phyloP scores from a whole-genome alignment of 768 basidiomycete species.

The Leccinum truebloodii region DNA sequence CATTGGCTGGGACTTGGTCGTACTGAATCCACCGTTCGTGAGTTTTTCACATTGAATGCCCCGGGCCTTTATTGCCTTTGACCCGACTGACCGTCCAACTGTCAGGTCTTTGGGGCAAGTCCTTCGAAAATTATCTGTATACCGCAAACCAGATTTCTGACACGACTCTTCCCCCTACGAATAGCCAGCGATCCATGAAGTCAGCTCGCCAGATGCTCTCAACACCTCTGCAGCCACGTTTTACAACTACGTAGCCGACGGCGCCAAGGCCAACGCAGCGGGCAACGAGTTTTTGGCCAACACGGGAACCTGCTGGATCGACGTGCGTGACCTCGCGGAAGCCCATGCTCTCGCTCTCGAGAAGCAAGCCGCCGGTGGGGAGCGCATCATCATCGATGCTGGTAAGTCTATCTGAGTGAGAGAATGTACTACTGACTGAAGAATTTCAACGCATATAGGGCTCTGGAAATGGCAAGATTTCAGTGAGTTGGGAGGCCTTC shows the following conservation, averaged over 20 bases:
- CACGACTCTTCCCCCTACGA: not conserved
- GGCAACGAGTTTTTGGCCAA: conserved; percentile 28
- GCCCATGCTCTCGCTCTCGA: conserved; percentile 56
- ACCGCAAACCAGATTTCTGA: not conserved
- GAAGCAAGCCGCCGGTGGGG: conserved; percentile 51
- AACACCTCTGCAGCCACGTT: conserved; percentile 41
- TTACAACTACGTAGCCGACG: conserved; percentile 35
- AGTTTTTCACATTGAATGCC: conserved; percentile 4
- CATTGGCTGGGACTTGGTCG: conserved; percentile 41
- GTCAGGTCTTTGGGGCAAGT: conserved; percentile 33
- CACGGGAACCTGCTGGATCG: conserved; percentile 40
- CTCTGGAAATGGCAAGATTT: conserved; percentile 35
- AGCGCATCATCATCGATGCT: conserved; percentile 55
- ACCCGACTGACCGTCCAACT: not conserved
- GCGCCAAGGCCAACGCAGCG: conserved; percentile 19
- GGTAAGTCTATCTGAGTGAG: conserved; percentile 19
- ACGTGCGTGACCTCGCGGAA: conserved; percentile 56
- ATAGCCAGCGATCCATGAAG: conserved; percentile 48
- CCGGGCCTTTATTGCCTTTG: not conserved
- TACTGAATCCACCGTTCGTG: conserved; percentile 42
- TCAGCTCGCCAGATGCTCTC: conserved; percentile 35
- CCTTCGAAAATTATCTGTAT: not conserved
- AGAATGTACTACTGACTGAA: not conserved
- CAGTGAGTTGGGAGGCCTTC: conserved; percentile 17
- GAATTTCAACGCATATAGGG: conserved; percentile 9